Evolutionary conservation across 1,284 basidiomycete species (phyloP).

Genomic region (Irpex lacteus): DNA sequence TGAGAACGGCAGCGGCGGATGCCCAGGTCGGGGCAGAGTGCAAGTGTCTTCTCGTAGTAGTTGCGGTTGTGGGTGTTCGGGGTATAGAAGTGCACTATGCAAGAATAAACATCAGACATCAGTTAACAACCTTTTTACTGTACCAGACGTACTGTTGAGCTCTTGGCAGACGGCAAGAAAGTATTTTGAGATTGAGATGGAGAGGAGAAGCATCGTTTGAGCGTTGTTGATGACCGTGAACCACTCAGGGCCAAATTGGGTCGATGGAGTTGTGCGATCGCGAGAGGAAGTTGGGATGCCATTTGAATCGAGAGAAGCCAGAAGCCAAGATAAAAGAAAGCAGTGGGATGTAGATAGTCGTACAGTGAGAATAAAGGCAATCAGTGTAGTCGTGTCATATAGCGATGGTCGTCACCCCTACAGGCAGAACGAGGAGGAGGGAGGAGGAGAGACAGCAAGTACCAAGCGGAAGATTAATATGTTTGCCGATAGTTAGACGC

Average conservation of each 20-base stretch:
- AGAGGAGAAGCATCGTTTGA: neutral
- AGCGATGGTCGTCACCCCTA: neutral
- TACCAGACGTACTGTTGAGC: neutral
- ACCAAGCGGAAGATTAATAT: neutral
- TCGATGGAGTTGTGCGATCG: neutral
- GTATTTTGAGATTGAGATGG: neutral
- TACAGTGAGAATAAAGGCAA: neutral
- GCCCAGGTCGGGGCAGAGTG: conserved; percentile 3
- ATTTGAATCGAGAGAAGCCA: neutral
- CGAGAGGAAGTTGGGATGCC: neutral
- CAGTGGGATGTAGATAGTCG: neutral
- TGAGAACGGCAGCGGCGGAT: conserved; percentile 12
- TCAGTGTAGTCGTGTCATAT: neutral
- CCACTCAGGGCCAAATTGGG: neutral
- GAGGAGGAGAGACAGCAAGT: neutral
- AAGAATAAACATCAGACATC: neutral
- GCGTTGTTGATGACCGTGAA: neutral
- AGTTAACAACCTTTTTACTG: neutral
- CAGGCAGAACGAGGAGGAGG: neutral
- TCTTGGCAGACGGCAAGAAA: neutral
- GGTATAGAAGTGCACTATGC: neutral
- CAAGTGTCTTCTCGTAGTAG: neutral
- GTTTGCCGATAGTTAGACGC: neutral
- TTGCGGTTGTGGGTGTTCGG: neutral
- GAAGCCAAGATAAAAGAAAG: no score